Evolutionary conservation across 129 eudicot genomes (phyloP).

Genomic region (Rutidosis leptorrhynchoides): DNA sequence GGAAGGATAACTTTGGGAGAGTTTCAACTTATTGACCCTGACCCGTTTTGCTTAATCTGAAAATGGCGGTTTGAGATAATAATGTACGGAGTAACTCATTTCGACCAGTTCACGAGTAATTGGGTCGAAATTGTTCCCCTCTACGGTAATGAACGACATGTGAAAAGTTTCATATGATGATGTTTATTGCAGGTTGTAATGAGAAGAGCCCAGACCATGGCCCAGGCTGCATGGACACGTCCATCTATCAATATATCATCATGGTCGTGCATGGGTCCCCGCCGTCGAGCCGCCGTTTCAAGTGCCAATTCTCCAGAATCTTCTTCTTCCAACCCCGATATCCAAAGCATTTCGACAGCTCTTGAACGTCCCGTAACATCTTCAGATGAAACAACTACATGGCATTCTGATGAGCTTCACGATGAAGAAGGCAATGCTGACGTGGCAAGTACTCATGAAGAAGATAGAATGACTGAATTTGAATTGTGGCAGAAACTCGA

Average conservation of each 20-base stretch:
- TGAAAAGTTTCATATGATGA: slow-evolving; percentile 4
- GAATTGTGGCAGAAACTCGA: slow-evolving; percentile 92
- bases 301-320: slow-evolving; percentile 30
- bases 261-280: slow-evolving; percentile 96
- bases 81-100: neutral
- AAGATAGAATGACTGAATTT: slow-evolving; percentile 75
- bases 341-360: slow-evolving; percentile 32
- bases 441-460: slow-evolving; percentile 43
- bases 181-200: slow-evolving; percentile 76
- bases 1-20: neutral
- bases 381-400: slow-evolving; percentile 30
- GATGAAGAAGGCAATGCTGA: slow-evolving; percentile 32
- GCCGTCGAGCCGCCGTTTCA: slow-evolving; percentile 44
- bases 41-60: neutral
- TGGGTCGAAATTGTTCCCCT: neutral
- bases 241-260: slow-evolving; percentile 61
- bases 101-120: neutral
- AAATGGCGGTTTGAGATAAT: neutral
- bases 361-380: slow-evolving; percentile 56
- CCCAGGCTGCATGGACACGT: slow-evolving; percentile 85
- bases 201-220: slow-evolving; percentile 98
- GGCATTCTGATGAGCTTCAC: slow-evolving; percentile 35
- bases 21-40: neutral
- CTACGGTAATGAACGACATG: neutral
- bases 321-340: slow-evolving; percentile 31